A percentile compares a stretch with the other conserved stretches of the same genome.
Conservation (phyloP, 2,329 filamentous ascomycete species). For the Endothia cerciana region DNA sequence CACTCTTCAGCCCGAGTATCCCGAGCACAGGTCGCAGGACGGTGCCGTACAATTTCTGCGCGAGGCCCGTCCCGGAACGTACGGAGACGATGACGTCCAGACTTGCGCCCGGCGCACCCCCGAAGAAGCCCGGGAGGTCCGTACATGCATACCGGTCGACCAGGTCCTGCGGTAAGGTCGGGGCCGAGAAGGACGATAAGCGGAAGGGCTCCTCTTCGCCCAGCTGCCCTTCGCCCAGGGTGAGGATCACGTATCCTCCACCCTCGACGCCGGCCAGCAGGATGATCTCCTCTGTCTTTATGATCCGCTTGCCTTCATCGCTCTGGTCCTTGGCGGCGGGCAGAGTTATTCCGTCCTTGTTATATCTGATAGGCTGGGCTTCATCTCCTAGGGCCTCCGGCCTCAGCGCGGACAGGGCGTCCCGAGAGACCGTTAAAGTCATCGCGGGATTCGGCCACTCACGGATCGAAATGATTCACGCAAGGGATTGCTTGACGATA, state of each 20-base stretch:
- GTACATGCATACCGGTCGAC: constrained; percentile 43
- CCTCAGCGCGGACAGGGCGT: constrained; percentile 19
- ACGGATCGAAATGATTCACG: neutral
- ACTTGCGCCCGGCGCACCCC: constrained; percentile 31
- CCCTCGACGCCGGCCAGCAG: constrained; percentile 31
- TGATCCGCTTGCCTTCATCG: neutral
- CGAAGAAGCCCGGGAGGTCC: constrained; percentile 42
- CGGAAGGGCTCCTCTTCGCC: constrained; percentile 34
- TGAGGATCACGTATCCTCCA: constrained; percentile 41
- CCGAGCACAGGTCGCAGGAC: constrained; percentile 61
- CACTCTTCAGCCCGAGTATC: constrained; percentile 43
- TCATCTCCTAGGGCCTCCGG: constrained; percentile 22
- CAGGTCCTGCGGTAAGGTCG: constrained; percentile 42
- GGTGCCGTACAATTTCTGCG: constrained; percentile 57
- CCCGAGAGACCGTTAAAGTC: constrained; percentile 18
- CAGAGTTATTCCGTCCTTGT: constrained; percentile 16
- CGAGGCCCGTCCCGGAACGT: constrained; percentile 64
- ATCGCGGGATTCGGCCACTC: neutral
- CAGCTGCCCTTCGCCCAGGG: constrained; percentile 42
- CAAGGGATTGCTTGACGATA: neutral
- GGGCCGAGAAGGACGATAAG: constrained; percentile 37
- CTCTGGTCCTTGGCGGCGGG: neutral
- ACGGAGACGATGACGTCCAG: constrained; percentile 72
- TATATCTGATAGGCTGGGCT: constrained; percentile 13
- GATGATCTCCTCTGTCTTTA: constrained; percentile 40